Base-by-base conservation (phyloP, 352 stramenopile genomes). In the Plasmopara muralis region DNA sequence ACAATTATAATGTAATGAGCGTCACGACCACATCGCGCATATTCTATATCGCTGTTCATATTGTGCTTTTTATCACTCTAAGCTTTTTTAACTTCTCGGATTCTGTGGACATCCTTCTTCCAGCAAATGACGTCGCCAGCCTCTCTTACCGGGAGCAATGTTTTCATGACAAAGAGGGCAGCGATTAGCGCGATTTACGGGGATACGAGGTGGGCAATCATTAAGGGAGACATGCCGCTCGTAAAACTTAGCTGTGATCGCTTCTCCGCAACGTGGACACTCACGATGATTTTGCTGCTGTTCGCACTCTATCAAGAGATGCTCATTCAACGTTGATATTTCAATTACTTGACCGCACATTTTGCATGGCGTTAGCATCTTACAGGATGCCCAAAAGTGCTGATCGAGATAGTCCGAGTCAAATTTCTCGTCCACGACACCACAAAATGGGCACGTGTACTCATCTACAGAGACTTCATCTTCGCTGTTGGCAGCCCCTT, bases 261-360 rank as follows among this genome's bases (percentile, higher is more conserved):
- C 85, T 66, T 95, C 85, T 20, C 77, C 73, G 44, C 85, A 95
- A 6, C 80, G 77, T 7, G 69, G 75, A 46, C 85, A 95, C 28
- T 87, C 68, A 43, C 79, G 72, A 55, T 93, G 83, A 62, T 93
- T 92, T 40, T 80, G 72, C 42, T 85, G 83, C 54, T 95, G 20
- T 25, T 25, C 85, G 50, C 90, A 97, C 54, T 97, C 89, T 25
- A 65, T 68, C 35, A 97, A 68, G 28, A 97, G 57, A 54, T 97
- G 90, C 35, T 97, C 89, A 44, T 94, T 93, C 15, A 97, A 59
- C 8, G 73, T 75, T 2, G 80, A 67, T 10, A 97, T 94, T 60
- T 97, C 90, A 50, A 97, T 96, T 47, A 96, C 84, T 65, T 97
- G 89, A 10, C 85, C 85, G 53, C 90, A 97, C 74, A 95, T 92